Conservation (phyloP, 441 rosid species). For the Populus tomentosa region DNA sequence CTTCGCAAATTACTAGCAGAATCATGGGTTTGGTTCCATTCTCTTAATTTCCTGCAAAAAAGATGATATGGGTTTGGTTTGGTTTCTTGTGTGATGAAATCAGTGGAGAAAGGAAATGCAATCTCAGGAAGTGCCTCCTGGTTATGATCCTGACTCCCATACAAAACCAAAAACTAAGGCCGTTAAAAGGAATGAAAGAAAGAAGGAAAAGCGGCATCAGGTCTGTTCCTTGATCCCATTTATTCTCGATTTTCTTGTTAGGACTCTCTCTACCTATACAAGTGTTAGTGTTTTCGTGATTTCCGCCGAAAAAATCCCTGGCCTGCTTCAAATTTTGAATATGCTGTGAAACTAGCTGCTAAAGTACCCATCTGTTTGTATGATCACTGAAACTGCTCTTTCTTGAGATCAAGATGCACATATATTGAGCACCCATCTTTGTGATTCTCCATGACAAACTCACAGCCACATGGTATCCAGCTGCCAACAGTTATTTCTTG, state of each 20-base stretch:
- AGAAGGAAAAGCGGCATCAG: slow-evolving; percentile 91
- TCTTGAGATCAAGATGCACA: no score
- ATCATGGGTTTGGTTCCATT: slow-evolving; percentile 7
- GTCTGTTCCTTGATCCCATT: slow-evolving; percentile 26
- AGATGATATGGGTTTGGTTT: not conserved
- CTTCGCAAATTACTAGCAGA: not conserved
- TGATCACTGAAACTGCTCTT: no score
- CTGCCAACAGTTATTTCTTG: no score
- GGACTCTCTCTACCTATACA: not conserved
- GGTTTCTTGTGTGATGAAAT: slow-evolving; percentile 16
- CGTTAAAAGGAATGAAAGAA: slow-evolving; percentile 81
- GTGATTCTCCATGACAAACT: no score
- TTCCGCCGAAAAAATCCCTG: not conserved
- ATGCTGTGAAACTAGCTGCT: not conserved
- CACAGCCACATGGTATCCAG: no score
- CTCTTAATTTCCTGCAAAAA: not conserved
- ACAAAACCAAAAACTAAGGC: slow-evolving; percentile 77
- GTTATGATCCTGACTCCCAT: slow-evolving; percentile 57
- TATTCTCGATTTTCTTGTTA: not conserved
- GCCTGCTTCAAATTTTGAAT: not conserved
- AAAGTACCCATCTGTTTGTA: not conserved
- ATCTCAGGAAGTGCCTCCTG: slow-evolving; percentile 67
- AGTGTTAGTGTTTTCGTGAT: not conserved
- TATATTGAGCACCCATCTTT: no score
- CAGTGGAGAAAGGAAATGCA: slow-evolving; percentile 86